Evolutionary conservation across 495 filamentous ascomycete genomes (phyloP).

Genomic region (Penicillium mononematosum): DNA sequence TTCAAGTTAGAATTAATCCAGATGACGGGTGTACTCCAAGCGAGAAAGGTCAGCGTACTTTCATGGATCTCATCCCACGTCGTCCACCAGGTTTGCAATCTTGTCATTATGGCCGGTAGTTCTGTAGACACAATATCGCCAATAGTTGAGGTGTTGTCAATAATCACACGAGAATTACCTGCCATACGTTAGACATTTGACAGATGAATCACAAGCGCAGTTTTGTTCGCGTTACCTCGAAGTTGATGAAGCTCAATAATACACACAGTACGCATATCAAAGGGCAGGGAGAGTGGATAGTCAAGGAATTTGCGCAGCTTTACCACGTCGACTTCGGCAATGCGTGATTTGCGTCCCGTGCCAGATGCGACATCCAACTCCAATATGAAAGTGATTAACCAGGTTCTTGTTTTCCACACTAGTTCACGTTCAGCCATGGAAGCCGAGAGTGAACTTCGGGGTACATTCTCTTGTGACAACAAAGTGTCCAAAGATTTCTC

Average conservation of each 20-base stretch:
- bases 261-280: conserved; percentile 43
- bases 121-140: conserved; percentile 33
- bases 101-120: conserved; percentile 38
- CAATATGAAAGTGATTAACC: conserved; percentile 44
- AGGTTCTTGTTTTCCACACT: conserved; percentile 45
- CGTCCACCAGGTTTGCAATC: conserved; percentile 41
- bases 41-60: conserved; percentile 24
- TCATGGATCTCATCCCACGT: conserved; percentile 47
- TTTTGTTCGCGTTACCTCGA: conserved; percentile 24
- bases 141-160: conserved; percentile 33
- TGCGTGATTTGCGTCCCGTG: conserved; percentile 44
- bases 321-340: conserved; percentile 40
- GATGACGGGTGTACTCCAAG: neutral
- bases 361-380: conserved; percentile 46
- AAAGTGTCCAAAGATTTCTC: conserved; percentile 44
- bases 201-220: neutral
- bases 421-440: conserved; percentile 42
- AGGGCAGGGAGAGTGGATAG: conserved; percentile 43
- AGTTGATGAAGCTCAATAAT: conserved; percentile 47
- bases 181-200: conserved; percentile 1
- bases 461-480: conserved; percentile 35
- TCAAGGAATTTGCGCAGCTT: conserved; percentile 43
- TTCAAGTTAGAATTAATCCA: neutral
- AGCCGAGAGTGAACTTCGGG: conserved; percentile 41
- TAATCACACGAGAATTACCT: conserved; percentile 35